Percentiles rank a stretch among this genome's conserved stretches.
These are phyloP conservation scores for Malassezia obtusa DNA, from an alignment of 1,284 basidiomycete species.

Conservation along the genomic window DNA sequence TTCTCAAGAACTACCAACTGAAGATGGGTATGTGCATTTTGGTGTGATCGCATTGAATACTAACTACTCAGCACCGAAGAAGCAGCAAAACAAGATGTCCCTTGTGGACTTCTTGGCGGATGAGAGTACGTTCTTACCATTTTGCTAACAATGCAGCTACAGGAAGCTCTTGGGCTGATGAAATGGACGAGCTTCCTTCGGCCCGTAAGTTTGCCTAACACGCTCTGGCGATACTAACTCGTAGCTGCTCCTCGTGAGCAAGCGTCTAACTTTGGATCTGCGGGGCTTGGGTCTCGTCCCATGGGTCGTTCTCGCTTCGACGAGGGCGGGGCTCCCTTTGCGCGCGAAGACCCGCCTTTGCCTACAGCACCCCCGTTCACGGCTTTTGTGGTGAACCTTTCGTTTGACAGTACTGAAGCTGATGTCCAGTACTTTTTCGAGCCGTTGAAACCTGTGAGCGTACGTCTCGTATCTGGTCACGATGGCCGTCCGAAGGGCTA, in stretches of 20 bases:
- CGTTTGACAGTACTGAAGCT: constrained; percentile 77
- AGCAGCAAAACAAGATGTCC: constrained; percentile 32
- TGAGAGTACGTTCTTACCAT: constrained; percentile 21
- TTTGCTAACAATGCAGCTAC: constrained; percentile 16
- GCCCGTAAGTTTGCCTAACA: constrained; percentile 35
- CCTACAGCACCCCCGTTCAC: constrained; percentile 93
- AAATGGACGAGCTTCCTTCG: constrained; percentile 43
- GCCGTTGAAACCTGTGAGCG: constrained; percentile 53
- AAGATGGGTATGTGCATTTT: constrained; percentile 6
- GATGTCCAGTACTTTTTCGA: constrained; percentile 66
- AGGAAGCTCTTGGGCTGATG: constrained; percentile 47
- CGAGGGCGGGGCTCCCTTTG: constrained; percentile 22
- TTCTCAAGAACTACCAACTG: not conserved
- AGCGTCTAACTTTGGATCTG: constrained; percentile 13
- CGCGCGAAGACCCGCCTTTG: constrained; percentile 79
- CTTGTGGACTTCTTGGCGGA: constrained; percentile 45
- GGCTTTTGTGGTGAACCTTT: constrained; percentile 87
- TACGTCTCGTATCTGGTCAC: constrained; percentile 83
- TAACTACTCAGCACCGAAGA: constrained; percentile 36
- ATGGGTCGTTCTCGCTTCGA: constrained; percentile 20
- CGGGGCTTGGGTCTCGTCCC: constrained; percentile 28
- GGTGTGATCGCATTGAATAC: not conserved
- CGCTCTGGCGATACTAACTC: not conserved
- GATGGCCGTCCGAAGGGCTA: constrained; percentile 89
- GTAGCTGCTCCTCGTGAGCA: constrained; percentile 9